These are phyloP conservation scores for Lineolata rhizophorae DNA, from an alignment of 495 filamentous ascomycete species.

Conservation along the genomic window DNA sequence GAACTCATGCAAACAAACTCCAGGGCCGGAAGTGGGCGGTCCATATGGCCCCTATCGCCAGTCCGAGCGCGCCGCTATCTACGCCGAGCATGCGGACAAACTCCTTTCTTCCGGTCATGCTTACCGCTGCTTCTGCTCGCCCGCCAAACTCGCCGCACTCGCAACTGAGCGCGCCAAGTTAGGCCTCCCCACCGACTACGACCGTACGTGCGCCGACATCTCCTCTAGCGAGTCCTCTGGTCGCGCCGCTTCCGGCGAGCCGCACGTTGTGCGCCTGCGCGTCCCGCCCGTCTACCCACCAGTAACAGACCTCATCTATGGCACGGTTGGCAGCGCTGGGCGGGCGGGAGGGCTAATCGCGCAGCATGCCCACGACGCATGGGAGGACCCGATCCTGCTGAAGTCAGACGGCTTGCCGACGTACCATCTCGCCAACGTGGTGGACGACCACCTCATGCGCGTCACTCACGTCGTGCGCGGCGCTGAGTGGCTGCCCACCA, in stretches of 20 bases:
- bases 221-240: slow-evolving; percentile 41
- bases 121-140: slow-evolving; percentile 83
- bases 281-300: slow-evolving; percentile 32
- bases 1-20: slow-evolving; percentile 20
- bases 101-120: slow-evolving; percentile 50
- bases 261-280: slow-evolving; percentile 59
- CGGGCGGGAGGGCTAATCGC: too few species aligned
- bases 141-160: slow-evolving; percentile 41
- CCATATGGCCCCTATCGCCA: slow-evolving; percentile 67
- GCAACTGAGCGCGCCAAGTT: slow-evolving; percentile 33
- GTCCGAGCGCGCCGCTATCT: slow-evolving; percentile 63
- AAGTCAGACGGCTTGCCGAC: slow-evolving; percentile 85
- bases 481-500: slow-evolving; percentile 85
- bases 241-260: slow-evolving; percentile 40
- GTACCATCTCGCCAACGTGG: slow-evolving; percentile 91
- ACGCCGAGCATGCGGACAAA: slow-evolving; percentile 45
- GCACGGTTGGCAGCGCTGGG: slow-evolving; percentile 15
- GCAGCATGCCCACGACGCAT: slow-evolving; percentile 25
- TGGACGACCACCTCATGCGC: slow-evolving; percentile 84
- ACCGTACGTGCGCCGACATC: slow-evolving; percentile 53
- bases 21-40: slow-evolving; percentile 59
- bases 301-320: slow-evolving; percentile 62
- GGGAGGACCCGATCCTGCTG: slow-evolving; percentile 62
- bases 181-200: slow-evolving; percentile 48
- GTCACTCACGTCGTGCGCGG: slow-evolving; percentile 92